Percentiles rank a stretch among this genome's conserved stretches.
Conservation (phyloP, 2,329 filamentous ascomycete species). For the Myrmaecium sp. region DNA sequence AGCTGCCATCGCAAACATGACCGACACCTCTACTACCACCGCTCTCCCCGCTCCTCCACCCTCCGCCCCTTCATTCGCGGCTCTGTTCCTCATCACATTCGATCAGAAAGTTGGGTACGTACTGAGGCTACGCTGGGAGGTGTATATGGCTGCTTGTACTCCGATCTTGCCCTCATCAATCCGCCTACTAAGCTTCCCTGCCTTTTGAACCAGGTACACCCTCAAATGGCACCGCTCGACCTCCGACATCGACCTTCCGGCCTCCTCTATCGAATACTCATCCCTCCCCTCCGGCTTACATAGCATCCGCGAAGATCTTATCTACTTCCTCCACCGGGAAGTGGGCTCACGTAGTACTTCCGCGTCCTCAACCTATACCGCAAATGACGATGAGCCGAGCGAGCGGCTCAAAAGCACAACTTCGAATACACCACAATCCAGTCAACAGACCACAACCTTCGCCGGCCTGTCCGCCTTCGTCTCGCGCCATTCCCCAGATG, state of each 20-base stretch:
- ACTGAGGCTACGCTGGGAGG: not conserved
- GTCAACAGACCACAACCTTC: no score
- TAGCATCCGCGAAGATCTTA: conserved; percentile 68
- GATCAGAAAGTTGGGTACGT: conserved; percentile 75
- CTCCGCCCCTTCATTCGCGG: no score
- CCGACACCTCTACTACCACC: no score
- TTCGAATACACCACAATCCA: no score
- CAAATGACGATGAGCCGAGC: conserved; percentile 69
- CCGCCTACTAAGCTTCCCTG: conserved; percentile 6
- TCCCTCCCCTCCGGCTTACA: conserved; percentile 87
- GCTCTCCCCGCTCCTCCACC: no score
- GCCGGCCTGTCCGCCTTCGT: no score
- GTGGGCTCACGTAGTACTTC: not conserved
- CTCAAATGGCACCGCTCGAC: conserved; percentile 72
- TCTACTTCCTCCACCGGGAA: conserved; percentile 23
- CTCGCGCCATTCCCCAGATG: no score
- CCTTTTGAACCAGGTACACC: conserved; percentile 42
- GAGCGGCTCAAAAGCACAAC: conserved; percentile 78
- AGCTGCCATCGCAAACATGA: no score
- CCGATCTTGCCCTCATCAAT: not conserved
- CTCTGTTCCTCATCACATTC: conserved; percentile 78
- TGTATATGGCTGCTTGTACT: conserved; percentile 1
- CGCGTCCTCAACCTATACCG: not conserved
- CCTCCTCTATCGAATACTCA: conserved; percentile 87
- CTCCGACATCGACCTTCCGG: conserved; percentile 52